Conservation (phyloP, 2,329 filamentous ascomycete species). For the Pseudocercospora macadamiae region DNA sequence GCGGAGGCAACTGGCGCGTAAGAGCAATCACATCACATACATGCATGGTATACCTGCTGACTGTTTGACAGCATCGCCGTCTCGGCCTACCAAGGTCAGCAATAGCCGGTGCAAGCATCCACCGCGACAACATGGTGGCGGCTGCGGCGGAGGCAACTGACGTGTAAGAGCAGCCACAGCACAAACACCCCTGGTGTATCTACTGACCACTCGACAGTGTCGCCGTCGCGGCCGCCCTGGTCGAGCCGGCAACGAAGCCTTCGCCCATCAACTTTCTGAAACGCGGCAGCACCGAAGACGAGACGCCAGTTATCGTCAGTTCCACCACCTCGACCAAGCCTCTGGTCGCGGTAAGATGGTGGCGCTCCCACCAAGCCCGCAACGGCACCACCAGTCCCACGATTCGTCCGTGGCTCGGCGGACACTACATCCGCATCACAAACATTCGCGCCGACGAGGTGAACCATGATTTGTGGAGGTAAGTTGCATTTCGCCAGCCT, state of each 20-base stretch:
- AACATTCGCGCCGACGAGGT: conserved; percentile 9
- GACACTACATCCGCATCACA: conserved; percentile 30
- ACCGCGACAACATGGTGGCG: no score
- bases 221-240: no score
- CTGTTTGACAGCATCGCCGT: no score
- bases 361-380: neutral
- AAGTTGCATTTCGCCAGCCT: conserved; percentile 9
- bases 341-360: neutral
- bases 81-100: no score
- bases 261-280: conserved; percentile 20
- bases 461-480: conserved; percentile 19
- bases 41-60: no score
- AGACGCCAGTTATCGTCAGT: conserved; percentile 15
- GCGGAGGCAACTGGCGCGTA: no score
- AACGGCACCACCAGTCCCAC: conserved; percentile 23
- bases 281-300: conserved; percentile 18
- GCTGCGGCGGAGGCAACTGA: no score
- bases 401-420: conserved; percentile 28
- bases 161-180: no score
- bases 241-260: neutral
- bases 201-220: no score
- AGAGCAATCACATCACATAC: no score
- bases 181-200: no score
- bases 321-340: conserved; percentile 7
- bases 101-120: no score